A percentile compares a stretch with the other conserved stretches of the same genome.
These are phyloP conservation scores for Castanopsis chinensis DNA, from an alignment of 306 rosid genomes.

Conservation along the genomic window DNA sequence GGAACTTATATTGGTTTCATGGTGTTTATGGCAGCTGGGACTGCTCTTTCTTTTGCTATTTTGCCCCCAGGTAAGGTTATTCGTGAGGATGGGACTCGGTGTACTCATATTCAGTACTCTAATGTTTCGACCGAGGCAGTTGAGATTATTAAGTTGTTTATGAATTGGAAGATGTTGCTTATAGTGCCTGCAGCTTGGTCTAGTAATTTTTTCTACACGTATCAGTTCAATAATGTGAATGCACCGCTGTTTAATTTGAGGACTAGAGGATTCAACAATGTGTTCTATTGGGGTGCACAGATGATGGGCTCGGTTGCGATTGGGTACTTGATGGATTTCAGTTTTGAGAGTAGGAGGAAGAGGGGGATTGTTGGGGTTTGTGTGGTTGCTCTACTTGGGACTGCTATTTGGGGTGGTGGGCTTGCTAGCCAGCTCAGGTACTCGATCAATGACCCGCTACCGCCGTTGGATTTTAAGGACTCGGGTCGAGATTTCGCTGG, in stretches of 20 bases:
- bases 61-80: slow-evolving; percentile 63
- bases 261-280: slow-evolving; percentile 89
- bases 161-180: slow-evolving; percentile 80
- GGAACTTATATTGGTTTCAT: slow-evolving; percentile 86
- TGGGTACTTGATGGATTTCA: slow-evolving; percentile 79
- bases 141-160: slow-evolving; percentile 54
- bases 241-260: slow-evolving; percentile 60
- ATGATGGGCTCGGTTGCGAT: slow-evolving; percentile 83
- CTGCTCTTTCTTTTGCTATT: slow-evolving; percentile 50
- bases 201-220: slow-evolving; percentile 80
- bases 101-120: slow-evolving; percentile 64
- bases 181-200: slow-evolving; percentile 84
- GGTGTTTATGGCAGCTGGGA: slow-evolving; percentile 70
- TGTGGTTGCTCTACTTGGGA: slow-evolving; percentile 52
- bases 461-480: slow-evolving; percentile 63
- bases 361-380: slow-evolving; percentile 70
- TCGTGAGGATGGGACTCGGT: slow-evolving; percentile 71
- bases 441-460: slow-evolving; percentile 5
- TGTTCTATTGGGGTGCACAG: slow-evolving; percentile 92
- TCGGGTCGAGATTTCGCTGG: slow-evolving; percentile 61
- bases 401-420: slow-evolving; percentile 81
- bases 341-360: slow-evolving; percentile 66
- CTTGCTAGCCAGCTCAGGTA: slow-evolving; percentile 67
- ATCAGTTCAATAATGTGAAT: slow-evolving; percentile 84
- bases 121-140: slow-evolving; percentile 39